These are phyloP conservation scores for Pseudognaphalium luteoalbum DNA, from an alignment of 129 eudicot genomes.

Conservation along the genomic window DNA sequence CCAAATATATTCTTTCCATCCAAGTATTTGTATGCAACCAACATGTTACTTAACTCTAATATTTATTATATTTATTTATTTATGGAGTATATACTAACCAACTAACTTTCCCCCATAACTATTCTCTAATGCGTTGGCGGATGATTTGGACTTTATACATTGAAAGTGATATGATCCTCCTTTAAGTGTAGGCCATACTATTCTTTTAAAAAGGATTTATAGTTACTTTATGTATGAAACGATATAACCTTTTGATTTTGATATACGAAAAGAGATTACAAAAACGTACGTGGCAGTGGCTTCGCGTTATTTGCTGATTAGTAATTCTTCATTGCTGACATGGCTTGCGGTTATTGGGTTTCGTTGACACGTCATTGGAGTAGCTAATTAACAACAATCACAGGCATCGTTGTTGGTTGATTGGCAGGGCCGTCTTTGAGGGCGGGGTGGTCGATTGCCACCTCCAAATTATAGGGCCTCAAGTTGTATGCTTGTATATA, in stretches of 20 bases:
- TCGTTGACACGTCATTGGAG: neutral
- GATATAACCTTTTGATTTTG: neutral
- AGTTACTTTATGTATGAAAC: neutral
- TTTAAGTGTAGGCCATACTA: neutral
- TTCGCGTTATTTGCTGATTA: neutral
- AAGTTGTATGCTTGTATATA: no score
- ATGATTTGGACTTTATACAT: neutral
- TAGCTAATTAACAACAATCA: neutral
- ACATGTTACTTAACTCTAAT: no score
- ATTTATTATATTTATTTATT: neutral
- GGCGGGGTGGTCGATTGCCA: no score
- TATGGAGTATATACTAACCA: constrained; percentile 1
- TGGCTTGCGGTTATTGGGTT: neutral
- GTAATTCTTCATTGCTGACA: neutral
- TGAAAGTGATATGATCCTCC: neutral
- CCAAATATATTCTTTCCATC: neutral
- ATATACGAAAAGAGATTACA: neutral
- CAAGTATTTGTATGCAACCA: neutral
- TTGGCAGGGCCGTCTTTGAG: no score
- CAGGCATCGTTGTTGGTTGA: constrained; percentile 17
- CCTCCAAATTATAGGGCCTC: no score
- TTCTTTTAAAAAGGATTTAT: neutral
- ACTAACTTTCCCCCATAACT: neutral
- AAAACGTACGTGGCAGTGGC: neutral
- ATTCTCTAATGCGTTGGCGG: constrained; percentile 2